Percentiles rank a stretch among this genome's conserved stretches.
Evolutionary conservation across 2,329 filamentous ascomycete species (phyloP).

Genomic region (Dendrostoma leiphaemia): DNA sequence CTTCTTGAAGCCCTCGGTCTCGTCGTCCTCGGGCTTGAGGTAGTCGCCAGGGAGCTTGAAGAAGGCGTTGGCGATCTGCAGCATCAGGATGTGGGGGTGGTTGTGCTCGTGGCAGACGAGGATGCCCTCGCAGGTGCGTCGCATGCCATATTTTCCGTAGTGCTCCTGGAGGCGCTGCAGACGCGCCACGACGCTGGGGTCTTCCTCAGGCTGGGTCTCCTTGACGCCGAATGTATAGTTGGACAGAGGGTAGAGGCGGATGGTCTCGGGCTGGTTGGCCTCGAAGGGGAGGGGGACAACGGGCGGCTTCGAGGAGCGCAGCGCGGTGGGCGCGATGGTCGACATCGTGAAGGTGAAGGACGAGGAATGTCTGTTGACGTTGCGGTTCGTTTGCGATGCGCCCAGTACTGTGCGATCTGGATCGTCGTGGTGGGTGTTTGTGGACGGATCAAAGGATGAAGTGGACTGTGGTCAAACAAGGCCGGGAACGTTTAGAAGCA

Average conservation of each 20-base stretch:
- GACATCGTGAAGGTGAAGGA: constrained; percentile 59
- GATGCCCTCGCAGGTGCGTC: constrained; percentile 93
- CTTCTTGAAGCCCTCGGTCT: constrained; percentile 91
- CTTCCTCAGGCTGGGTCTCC: constrained; percentile 96
- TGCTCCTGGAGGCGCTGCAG: constrained; percentile 95
- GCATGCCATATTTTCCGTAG: constrained; percentile 90
- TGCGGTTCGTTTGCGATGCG: too few species aligned
- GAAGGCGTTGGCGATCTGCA: constrained; percentile 98
- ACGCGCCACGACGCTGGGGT: constrained; percentile 89
- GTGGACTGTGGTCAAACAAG: not conserved
- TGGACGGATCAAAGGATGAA: not conserved
- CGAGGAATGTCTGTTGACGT: too few species aligned
- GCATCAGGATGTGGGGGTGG: constrained; percentile 97
- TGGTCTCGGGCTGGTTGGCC: constrained; percentile 82
- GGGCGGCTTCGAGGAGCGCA: constrained; percentile 77
- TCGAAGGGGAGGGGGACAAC: constrained; percentile 81
- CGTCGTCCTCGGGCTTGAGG: constrained; percentile 82
- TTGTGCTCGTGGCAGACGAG: constrained; percentile 99
- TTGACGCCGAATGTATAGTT: constrained; percentile 99
- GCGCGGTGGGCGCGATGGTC: constrained; percentile 72
- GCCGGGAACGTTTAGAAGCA: not conserved
- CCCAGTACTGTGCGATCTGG: too few species aligned
- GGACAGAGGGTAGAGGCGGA: constrained; percentile 89
- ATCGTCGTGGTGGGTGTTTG: too few species aligned
- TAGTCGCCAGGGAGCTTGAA: constrained; percentile 99